Base-by-base conservation (phyloP, 83 land plant genomes). In the Picea abies region DNA sequence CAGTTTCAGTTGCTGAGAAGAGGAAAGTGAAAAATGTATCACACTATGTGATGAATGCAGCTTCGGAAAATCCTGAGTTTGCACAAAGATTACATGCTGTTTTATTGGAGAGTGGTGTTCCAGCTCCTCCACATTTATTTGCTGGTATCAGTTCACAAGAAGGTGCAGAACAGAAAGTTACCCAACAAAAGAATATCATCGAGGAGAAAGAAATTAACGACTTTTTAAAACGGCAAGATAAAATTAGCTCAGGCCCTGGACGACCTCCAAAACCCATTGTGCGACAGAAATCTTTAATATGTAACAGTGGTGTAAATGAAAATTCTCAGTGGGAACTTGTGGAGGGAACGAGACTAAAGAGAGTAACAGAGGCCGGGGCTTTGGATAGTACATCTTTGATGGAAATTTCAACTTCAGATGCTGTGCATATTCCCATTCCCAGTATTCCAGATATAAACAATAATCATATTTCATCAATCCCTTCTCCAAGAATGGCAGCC, bases 11-110 rank as follows among this genome's bases (percentile, higher is more conserved):
- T 76, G 91, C 88, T 32, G 85, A 86, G 64, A 82, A 90, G 70
- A 85, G 80, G 90, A 88, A 94, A 84, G 93, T 90, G 65, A 94
- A 89, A 77, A 85, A 89, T 86, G 95, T 94, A 62, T 94, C 96
- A 26, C 87, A 91, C 37, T 93, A 88, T 85, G 90, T 94, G 52
- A 87, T 92, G 22, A 91, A 86, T 86, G 95, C 93, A n/a, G 93
- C 95, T 25, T 83, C 72, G 26, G 84, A 89, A 69, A 85, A 93
- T 83, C 96, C 96, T 0, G 87, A 85, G 65, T 90, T 93, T 69
- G 94, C 96, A 56, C 90, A 90, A 83, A 93, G 87, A 83, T 76
- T 93, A 20, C 94, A 93, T 82, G 93, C 91, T 84, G 96, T 91
- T 16, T 79, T 94, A 44, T 83, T 88, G 77, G 93, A 94, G 71